These are phyloP conservation scores for Hypericum perforatum DNA, from an alignment of 345 rosid genomes.

Conservation along the genomic window DNA sequence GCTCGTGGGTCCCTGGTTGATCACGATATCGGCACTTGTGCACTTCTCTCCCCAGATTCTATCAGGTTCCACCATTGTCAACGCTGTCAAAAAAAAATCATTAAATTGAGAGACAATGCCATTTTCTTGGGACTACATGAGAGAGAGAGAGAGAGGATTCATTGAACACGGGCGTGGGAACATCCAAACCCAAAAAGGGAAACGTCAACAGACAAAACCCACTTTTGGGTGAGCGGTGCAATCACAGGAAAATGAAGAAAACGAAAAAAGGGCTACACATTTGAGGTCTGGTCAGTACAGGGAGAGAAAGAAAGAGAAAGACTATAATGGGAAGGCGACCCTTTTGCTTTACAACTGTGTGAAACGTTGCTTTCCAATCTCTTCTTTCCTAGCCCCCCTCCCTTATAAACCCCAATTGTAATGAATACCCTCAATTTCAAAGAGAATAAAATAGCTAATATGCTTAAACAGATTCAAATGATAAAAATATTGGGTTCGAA, in stretches of 20 bases:
- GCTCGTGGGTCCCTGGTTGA: constrained; percentile 56
- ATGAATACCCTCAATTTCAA: no score
- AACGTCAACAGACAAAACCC: constrained; percentile 31
- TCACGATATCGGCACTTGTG: constrained; percentile 42
- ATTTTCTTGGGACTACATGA: constrained; percentile 1
- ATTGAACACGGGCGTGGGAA: constrained; percentile 5
- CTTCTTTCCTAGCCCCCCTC: no score
- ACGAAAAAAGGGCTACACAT: constrained; percentile 6
- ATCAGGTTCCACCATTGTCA: constrained; percentile 34
- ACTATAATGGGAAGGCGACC: no score
- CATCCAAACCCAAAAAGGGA: constrained; percentile 11
- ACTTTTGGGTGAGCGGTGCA: constrained; percentile 35
- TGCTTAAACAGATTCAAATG: no score
- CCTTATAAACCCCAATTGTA: no score
- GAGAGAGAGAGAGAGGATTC: neutral
- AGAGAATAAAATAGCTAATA: no score
- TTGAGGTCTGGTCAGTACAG: no score
- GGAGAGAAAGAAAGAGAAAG: no score
- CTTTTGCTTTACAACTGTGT: no score
- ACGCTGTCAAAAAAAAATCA: constrained; percentile 7
- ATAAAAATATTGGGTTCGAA: no score
- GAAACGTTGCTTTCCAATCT: no score
- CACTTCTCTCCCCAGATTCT: constrained; percentile 55
- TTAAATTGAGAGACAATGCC: constrained; percentile 8
- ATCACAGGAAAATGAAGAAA: constrained; percentile 22